phyloP scores from a whole-genome alignment of 495 filamentous ascomycete genomes.

The Viridothelium virens region DNA sequence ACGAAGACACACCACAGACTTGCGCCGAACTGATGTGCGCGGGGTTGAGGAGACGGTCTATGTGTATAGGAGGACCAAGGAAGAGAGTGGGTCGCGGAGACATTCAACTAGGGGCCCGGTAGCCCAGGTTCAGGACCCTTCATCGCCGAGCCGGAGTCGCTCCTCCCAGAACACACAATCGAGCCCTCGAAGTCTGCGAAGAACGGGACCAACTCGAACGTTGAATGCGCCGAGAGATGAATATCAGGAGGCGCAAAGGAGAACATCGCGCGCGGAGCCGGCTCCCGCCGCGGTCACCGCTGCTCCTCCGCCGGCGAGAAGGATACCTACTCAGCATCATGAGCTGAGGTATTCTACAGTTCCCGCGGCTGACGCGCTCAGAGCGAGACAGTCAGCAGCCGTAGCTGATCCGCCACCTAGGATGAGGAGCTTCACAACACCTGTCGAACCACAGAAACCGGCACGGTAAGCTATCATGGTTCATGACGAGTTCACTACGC shows the following conservation, averaged over 20 bases:
- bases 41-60: slow-evolving; percentile 2
- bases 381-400: slow-evolving; percentile 1
- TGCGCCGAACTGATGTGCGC: neutral
- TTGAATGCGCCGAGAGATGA: slow-evolving; percentile 5
- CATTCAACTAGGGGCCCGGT: neutral
- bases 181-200: slow-evolving; percentile 4
- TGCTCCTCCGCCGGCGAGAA: neutral
- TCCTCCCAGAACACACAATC: slow-evolving; percentile 6
- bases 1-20: neutral
- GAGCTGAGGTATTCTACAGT: slow-evolving; percentile 4
- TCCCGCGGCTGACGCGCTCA: slow-evolving; percentile 3
- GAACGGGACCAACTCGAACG: neutral
- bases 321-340: slow-evolving; percentile 5
- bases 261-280: neutral
- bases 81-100: slow-evolving; percentile 6
- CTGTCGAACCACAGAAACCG: neutral
- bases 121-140: neutral
- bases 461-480: neutral
- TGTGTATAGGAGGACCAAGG: slow-evolving; percentile 7
- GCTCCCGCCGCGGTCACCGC: neutral
- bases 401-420: neutral
- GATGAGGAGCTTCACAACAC: neutral
- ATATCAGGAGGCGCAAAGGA: neutral
- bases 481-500: slow-evolving; percentile 1
- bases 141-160: slow-evolving; percentile 5